Evolutionary conservation across 257 asterid genomes (phyloP), one percentile per base, ranked within the genome.

Genomic region (Nicotiana benthamiana): DNA sequence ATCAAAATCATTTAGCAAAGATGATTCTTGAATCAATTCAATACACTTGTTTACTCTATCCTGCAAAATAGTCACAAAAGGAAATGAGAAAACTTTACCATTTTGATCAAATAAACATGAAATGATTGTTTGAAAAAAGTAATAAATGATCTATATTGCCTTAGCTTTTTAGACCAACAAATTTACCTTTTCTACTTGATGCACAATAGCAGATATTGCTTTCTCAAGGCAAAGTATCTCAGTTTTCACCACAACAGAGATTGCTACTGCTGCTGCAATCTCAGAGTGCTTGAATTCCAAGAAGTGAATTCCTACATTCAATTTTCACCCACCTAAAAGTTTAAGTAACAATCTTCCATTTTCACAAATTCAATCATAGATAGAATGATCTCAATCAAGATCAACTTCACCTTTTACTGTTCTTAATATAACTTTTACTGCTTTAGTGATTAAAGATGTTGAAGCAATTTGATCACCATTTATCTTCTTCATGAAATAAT

Each of bases 401-500:
- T 17, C 7, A 32, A 56, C 48, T 0, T 30, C 10, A 56, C 63
- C 67, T 13, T 76, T 53, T 2, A 34, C 20, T 52, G 63, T 54
- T 36, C 63, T 22, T 54, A 76, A 43, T 54, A 76, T 56, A 48
- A 36, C 28, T 17, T 52, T 30, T 17, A 60, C 26, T 18, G 48
- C 80, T 84, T 67, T 72, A 16, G 67, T 2, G 17, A 85, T 64
- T 28, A 80, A 82, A 24, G 66, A 72, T 24, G 43, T 82, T 59
- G 86, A 82, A 80, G 77, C 63, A 48, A 46, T 46, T 82, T 80
- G 79, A 82, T 87, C 85, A 26, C 80, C 80, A 5, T 40, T 57
- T 18, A 83, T 57, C 82, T 85, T 87, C 79, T 30, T 62, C 17
- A 87, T 60, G 62, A 85, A 87, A 83, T 80, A 48, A 74, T 83